Conservation (phyloP, 2,329 filamentous ascomycete genomes). For the Alternaria sp. region DNA sequence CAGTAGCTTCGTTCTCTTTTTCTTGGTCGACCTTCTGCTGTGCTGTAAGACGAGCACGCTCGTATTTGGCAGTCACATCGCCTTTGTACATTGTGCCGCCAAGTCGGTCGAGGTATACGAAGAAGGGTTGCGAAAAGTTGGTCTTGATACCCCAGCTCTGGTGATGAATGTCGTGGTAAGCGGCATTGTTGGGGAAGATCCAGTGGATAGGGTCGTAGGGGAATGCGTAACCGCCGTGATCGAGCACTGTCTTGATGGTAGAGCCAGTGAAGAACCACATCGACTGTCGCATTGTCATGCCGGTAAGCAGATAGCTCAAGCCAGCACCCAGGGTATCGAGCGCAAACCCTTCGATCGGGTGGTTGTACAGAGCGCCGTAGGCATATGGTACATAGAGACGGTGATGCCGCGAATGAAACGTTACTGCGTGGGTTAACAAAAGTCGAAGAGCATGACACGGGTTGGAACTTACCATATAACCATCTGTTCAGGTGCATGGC, state of each 20-base stretch:
- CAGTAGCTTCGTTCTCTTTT: constrained; percentile 36
- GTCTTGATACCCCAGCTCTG: constrained; percentile 99
- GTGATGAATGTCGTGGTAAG: constrained; percentile 97
- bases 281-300: constrained; percentile 84
- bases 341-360: constrained; percentile 91
- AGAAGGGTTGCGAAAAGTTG: constrained; percentile 90
- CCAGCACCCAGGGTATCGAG: constrained; percentile 90
- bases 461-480: constrained; percentile 78
- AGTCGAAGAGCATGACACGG: not conserved
- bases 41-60: constrained; percentile 61
- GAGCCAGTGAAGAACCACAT: constrained; percentile 89
- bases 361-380: constrained; percentile 96
- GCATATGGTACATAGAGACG: constrained; percentile 97
- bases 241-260: constrained; percentile 95
- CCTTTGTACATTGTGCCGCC: constrained; percentile 82
- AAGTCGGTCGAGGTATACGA: constrained; percentile 90
- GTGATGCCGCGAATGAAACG: constrained; percentile 94
- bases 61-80: constrained; percentile 65
- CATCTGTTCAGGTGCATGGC: constrained; percentile 97
- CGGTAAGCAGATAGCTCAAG: constrained; percentile 78
- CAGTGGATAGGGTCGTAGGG: constrained; percentile 94
- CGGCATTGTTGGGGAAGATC: constrained; percentile 92
- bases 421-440: constrained; percentile 59
- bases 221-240: constrained; percentile 95
- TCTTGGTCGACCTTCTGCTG: constrained; percentile 64